These are phyloP conservation scores for Cercospora sesami DNA, from an alignment of 2,329 filamentous ascomycete genomes.

Conservation along the genomic window DNA sequence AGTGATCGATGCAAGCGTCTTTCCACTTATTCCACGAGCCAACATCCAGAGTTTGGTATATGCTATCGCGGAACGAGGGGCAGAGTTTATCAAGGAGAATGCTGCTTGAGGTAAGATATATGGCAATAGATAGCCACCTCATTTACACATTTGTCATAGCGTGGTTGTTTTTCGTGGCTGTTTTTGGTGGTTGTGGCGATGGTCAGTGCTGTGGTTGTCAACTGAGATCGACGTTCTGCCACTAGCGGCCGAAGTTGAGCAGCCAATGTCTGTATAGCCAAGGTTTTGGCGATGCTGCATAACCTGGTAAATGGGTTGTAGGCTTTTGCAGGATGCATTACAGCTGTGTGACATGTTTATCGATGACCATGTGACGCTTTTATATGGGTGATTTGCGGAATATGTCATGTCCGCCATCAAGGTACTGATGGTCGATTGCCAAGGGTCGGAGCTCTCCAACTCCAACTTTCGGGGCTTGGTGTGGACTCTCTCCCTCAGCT, in stretches of 20 bases:
- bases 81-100: slow-evolving; percentile 18
- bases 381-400: neutral
- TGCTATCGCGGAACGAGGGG: slow-evolving; percentile 28
- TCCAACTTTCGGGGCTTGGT: neutral
- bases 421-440: neutral
- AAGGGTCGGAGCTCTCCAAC: neutral
- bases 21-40: slow-evolving; percentile 25
- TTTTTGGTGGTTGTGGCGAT: slow-evolving; percentile 4
- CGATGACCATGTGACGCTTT: neutral
- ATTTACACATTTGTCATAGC: slow-evolving; percentile 3
- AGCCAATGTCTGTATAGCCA: slow-evolving; percentile 3
- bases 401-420: neutral
- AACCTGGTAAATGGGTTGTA: neutral
- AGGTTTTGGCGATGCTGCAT: neutral
- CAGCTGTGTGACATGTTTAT: neutral
- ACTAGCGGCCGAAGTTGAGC: slow-evolving; percentile 10
- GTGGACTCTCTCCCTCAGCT: neutral
- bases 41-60: slow-evolving; percentile 30
- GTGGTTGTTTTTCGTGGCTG: slow-evolving; percentile 12
- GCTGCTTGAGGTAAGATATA: neutral
- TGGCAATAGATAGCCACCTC: neutral
- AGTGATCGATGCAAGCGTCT: slow-evolving; percentile 30
- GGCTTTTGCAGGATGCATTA: neutral
- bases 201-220: slow-evolving; percentile 15
- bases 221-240: slow-evolving; percentile 13